Percentiles rank a stretch among this genome's conserved stretches.
Evolutionary conservation across 352 stramenopile genomes (phyloP).

Genomic region (Globisporangium rhizosaccharum): DNA sequence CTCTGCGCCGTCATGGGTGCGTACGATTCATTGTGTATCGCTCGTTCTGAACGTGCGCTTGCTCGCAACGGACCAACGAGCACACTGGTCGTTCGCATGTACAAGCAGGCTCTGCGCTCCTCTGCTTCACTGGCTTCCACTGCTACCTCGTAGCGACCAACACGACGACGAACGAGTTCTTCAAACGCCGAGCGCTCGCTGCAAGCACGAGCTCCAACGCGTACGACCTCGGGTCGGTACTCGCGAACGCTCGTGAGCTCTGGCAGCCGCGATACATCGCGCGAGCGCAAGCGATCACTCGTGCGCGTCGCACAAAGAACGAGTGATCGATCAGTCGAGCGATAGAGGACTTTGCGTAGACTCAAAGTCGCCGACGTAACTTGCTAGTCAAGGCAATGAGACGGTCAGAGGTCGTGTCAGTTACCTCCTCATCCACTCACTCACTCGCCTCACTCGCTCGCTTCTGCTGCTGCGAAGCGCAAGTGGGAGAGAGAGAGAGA

Average conservation of each 20-base stretch:
- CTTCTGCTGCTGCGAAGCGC: neutral
- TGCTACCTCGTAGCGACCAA: constrained; percentile 48
- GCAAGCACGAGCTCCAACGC: neutral
- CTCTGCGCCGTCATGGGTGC: constrained; percentile 49
- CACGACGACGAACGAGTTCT: constrained; percentile 71
- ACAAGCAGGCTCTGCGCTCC: constrained; percentile 26
- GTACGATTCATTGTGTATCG: neutral
- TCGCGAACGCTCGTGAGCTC: constrained; percentile 26
- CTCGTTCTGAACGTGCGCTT: no score
- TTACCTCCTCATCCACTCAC: no score
- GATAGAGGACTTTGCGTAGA: no score
- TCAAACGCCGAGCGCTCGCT: constrained; percentile 35
- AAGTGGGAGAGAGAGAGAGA: no score
- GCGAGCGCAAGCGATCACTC: constrained; percentile 1
- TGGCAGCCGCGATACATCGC: constrained; percentile 26
- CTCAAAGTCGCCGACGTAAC: no score
- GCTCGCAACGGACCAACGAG: neutral
- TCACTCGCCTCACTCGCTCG: no score
- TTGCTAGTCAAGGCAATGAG: no score
- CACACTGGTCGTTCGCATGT: no score
- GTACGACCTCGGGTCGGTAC: constrained; percentile 16
- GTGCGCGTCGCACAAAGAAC: neutral
- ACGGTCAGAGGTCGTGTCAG: neutral
- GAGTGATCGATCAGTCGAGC: neutral
- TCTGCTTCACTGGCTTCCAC: constrained; percentile 50